Evolutionary conservation across 306 rosid genomes (phyloP).

Genomic region (Leucaena leucocephala): DNA sequence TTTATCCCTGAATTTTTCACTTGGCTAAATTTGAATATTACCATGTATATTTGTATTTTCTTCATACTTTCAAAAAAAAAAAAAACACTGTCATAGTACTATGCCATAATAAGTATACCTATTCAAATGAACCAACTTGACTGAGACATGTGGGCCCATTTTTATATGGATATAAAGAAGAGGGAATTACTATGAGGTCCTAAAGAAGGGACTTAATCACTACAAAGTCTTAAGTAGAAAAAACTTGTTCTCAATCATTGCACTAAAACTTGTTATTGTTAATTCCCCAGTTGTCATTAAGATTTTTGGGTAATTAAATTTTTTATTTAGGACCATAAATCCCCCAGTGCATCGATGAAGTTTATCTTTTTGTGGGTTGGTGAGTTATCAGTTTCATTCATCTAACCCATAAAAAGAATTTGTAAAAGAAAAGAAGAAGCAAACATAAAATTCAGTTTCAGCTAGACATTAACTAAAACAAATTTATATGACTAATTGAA

Average conservation of each 20-base stretch:
- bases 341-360: no score
- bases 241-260: no score
- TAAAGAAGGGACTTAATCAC: no score
- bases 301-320: no score
- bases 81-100: neutral
- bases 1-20: neutral
- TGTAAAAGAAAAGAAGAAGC: neutral
- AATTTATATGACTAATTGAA: neutral
- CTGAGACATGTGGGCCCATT: neutral
- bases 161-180: neutral
- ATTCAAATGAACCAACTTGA: neutral
- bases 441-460: neutral
- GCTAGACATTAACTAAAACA: neutral
- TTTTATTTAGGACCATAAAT: no score
- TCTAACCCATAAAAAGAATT: neutral
- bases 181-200: no score
- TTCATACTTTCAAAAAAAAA: neutral
- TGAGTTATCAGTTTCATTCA: neutral
- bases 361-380: neutral
- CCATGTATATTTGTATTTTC: neutral
- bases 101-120: neutral
- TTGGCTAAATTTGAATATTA: neutral
- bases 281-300: no score
- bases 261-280: no score
- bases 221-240: no score